These are phyloP conservation scores for Metschnikowia reukaufii DNA, from an alignment of 805 yeast genomes.

Conservation along the genomic window DNA sequence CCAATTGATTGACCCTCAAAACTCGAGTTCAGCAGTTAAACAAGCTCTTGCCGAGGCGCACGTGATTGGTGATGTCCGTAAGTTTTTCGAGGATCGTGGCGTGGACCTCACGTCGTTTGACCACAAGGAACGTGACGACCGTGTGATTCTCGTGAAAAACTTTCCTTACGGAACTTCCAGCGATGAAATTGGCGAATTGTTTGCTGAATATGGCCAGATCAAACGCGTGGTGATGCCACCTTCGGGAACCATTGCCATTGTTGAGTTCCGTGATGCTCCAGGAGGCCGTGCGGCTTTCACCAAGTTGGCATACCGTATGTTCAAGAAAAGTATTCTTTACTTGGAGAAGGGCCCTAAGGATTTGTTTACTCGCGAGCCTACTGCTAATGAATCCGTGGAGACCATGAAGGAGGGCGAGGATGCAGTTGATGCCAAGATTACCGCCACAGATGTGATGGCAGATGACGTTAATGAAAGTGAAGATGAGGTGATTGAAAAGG, in stretches of 20 bases:
- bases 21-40: constrained; percentile 84
- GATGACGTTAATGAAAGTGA: constrained; percentile 25
- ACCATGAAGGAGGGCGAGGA: constrained; percentile 17
- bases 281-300: constrained; percentile 88
- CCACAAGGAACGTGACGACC: constrained; percentile 72
- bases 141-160: constrained; percentile 79
- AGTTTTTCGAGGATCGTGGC: constrained; percentile 80
- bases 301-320: constrained; percentile 81
- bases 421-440: constrained; percentile 37
- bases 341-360: constrained; percentile 92
- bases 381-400: constrained; percentile 25
- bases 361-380: constrained; percentile 66
- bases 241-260: constrained; percentile 92
- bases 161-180: constrained; percentile 84
- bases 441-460: constrained; percentile 44
- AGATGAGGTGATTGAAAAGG: constrained; percentile 45
- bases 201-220: constrained; percentile 75
- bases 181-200: constrained; percentile 80
- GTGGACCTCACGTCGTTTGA: constrained; percentile 76
- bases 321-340: constrained; percentile 83
- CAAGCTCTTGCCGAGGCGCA: constrained; percentile 98
- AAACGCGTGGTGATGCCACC: constrained; percentile 90
- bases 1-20: constrained; percentile 84
- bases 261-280: constrained; percentile 81
- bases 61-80: constrained; percentile 86